Evolutionary conservation across 768 basidiomycete species (phyloP).

Genomic region (Boletus fagicola): DNA sequence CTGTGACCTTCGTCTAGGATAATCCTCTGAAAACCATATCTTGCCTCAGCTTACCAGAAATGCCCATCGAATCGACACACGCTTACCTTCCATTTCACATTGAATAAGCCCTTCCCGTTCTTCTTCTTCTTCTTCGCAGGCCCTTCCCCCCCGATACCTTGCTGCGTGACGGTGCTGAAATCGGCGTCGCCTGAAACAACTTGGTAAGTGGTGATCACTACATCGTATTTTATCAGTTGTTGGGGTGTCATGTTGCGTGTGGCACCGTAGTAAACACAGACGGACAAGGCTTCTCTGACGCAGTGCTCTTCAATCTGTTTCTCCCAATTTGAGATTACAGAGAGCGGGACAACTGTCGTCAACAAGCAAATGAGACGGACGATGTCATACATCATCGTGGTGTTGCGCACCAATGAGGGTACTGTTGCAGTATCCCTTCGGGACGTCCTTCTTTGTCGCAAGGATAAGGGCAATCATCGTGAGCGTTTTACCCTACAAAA

Average conservation of each 20-base stretch:
- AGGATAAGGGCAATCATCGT: constrained; percentile 82
- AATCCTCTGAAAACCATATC: constrained; percentile 49
- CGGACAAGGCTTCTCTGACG: constrained; percentile 46
- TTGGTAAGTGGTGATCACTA: constrained; percentile 85
- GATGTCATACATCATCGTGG: not conserved
- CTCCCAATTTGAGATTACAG: constrained; percentile 86
- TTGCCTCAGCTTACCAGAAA: not conserved
- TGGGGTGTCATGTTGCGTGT: constrained; percentile 57
- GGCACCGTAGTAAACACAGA: constrained; percentile 70
- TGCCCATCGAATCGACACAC: not conserved
- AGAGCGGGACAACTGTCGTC: constrained; percentile 69
- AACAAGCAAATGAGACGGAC: constrained; percentile 2
- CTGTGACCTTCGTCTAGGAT: constrained; percentile 89
- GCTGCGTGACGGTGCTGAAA: constrained; percentile 7
- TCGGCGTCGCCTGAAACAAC: constrained; percentile 58
- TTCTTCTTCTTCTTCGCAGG: constrained; percentile 58
- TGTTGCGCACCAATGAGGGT: constrained; percentile 72
- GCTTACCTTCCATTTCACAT: constrained; percentile 77
- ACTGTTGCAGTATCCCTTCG: constrained; percentile 53
- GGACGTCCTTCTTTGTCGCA: constrained; percentile 67
- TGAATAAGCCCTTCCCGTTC: constrained; percentile 55
- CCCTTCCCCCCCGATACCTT: constrained; percentile 19
- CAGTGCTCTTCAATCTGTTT: constrained; percentile 80
- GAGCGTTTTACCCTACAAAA: constrained; percentile 80
- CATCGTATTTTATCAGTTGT: constrained; percentile 64